These are phyloP conservation scores for Atkinsonella texensis DNA, from an alignment of 2,329 filamentous ascomycete species.

Conservation along the genomic window DNA sequence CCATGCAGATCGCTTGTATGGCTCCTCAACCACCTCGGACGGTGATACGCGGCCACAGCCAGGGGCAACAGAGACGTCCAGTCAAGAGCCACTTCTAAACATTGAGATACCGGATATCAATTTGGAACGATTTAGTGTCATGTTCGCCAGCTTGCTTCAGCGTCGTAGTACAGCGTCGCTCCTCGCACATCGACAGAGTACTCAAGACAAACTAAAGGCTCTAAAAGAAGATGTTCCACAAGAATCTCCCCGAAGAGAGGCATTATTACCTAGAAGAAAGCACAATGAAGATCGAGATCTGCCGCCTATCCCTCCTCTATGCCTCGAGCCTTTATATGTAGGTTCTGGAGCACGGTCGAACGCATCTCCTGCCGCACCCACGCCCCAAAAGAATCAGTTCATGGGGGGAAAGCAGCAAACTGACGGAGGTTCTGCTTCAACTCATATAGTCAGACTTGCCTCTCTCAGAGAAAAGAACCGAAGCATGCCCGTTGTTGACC, in stretches of 20 bases:
- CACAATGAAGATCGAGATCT: neutral
- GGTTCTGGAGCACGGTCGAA: constrained; percentile 37
- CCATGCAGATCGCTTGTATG: neutral
- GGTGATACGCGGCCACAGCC: neutral
- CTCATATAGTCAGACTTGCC: constrained; percentile 5
- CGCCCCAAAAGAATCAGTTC: constrained; percentile 28
- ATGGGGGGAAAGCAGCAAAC: constrained; percentile 7
- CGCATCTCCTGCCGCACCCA: constrained; percentile 40
- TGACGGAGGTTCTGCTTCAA: neutral
- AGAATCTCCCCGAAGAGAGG: constrained; percentile 15
- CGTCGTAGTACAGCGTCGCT: constrained; percentile 25
- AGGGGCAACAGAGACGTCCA: neutral
- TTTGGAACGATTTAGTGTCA: constrained; percentile 85
- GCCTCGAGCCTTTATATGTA: neutral
- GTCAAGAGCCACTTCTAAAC: constrained; percentile 39
- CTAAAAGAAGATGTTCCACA: neutral
- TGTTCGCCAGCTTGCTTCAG: constrained; percentile 71
- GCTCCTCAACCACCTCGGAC: neutral
- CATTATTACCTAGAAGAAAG: neutral
- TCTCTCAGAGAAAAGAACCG: neutral
- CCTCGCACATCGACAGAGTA: constrained; percentile 46
- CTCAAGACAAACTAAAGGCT: constrained; percentile 36
- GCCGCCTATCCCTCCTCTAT: constrained; percentile 33
- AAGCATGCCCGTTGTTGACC: neutral
- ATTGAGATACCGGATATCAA: constrained; percentile 70